Base-by-base conservation (phyloP, 768 basidiomycete genomes). In the Epithele typhae region DNA sequence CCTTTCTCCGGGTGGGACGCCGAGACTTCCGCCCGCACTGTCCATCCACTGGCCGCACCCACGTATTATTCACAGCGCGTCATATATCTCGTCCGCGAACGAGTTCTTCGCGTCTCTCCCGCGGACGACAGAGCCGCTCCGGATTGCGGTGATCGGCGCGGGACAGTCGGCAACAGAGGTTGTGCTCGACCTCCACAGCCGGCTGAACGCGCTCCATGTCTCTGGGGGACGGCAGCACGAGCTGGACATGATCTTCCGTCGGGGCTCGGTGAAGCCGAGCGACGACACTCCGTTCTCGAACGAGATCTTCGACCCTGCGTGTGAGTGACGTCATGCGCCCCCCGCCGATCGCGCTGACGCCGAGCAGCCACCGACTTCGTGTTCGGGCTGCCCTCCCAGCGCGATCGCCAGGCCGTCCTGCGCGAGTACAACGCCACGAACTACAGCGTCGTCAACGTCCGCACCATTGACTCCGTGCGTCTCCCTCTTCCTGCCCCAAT, bases 261-360 rank as follows among this genome's bases (percentile, higher is more conserved):
- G 72, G 53, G 75, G 75, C 12, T 69, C 71, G 0, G 55, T 78
- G 37, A 76, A 72, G 45, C 75, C 74, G 7, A 75, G 74, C 37
- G 77, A 79, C 46, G 75, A 76, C 46, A 71, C 73, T 1, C 73
- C 73, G 1, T 79, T 78, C 51, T 67, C 72, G 35, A 79, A 79
- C 58, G 75, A 77, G 51, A 72, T 78, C 5, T 79, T 78, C 51
- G 74, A 77, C 53, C 76, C 78, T 21, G 67, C 60, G 14, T 55
- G 73, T 73, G 53, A 48, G 72, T 61, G 19, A 14, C 41, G 30
- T 25, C 18, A 1, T 33, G 3, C 40, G 17, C 51, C 14, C 9
- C 25, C 10, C 8, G 22, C 5, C 1, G 41, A 25, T 19, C 6
- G 49, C 53, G 43, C 44, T 44, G 5, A 11, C 22, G 6, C 15